These are phyloP conservation scores for Barnettozyma vustinii DNA, from an alignment of 805 yeast species.

Conservation along the genomic window DNA sequence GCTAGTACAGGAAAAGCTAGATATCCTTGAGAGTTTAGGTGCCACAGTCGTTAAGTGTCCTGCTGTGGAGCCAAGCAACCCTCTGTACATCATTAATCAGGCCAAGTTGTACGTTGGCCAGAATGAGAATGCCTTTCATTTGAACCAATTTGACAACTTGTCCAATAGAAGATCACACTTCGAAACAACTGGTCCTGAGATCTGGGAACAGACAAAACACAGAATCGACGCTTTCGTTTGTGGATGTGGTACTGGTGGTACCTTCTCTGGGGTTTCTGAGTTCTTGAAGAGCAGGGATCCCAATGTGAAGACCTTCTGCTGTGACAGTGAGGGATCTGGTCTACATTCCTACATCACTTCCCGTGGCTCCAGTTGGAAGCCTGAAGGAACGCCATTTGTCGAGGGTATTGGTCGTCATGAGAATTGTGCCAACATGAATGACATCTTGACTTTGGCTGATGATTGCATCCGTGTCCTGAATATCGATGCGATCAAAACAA, in stretches of 20 bases:
- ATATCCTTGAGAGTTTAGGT: slow-evolving; percentile 53
- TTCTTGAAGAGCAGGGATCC: slow-evolving; percentile 48
- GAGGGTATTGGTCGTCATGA: slow-evolving; percentile 24
- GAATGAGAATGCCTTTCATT: slow-evolving; percentile 53
- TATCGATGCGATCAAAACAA: slow-evolving; percentile 14
- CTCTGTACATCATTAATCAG: slow-evolving; percentile 29
- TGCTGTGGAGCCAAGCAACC: slow-evolving; percentile 55
- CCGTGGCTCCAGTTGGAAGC: slow-evolving; percentile 17
- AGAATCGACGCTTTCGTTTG: slow-evolving; percentile 58
- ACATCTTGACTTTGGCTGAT: slow-evolving; percentile 14
- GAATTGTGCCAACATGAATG: slow-evolving; percentile 17
- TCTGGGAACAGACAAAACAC: slow-evolving; percentile 52
- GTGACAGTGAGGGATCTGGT: slow-evolving; percentile 85
- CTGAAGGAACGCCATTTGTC: slow-evolving; percentile 22
- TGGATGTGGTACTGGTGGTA: slow-evolving; percentile 85
- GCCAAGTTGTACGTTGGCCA: slow-evolving; percentile 30
- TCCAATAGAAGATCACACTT: slow-evolving; percentile 71
- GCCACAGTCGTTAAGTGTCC: slow-evolving; percentile 63
- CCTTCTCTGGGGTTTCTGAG: slow-evolving; percentile 69
- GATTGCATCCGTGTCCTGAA: slow-evolving; percentile 17
- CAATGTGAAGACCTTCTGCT: slow-evolving; percentile 44
- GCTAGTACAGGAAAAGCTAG: slow-evolving; percentile 64
- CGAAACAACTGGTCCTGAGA: slow-evolving; percentile 73
- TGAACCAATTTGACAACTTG: slow-evolving; percentile 78
- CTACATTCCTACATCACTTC: slow-evolving; percentile 27